Percentiles rank a stretch among this genome's conserved stretches.
These are phyloP conservation scores for Penicillium coprophilum DNA, from an alignment of 495 filamentous ascomycete species.

Conservation along the genomic window DNA sequence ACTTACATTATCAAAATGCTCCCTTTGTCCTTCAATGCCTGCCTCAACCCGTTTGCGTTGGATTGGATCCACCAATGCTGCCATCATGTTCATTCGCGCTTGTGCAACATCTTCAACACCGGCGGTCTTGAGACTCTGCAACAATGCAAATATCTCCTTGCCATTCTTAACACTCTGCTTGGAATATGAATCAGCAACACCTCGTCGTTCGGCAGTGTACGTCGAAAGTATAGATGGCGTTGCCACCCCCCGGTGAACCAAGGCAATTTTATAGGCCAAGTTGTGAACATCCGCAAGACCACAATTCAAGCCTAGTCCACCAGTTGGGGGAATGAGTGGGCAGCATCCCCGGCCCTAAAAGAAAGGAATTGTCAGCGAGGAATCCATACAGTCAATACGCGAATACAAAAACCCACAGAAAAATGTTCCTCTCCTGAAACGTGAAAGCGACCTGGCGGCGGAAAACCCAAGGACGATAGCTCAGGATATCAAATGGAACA, in stretches of 20 bases:
- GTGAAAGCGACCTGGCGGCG: conserved; percentile 38
- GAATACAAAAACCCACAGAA: conserved; percentile 32
- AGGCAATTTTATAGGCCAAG: conserved; percentile 36
- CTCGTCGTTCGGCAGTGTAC: conserved; percentile 25
- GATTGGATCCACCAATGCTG: conserved; percentile 1
- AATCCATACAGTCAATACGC: neutral
- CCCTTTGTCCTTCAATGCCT: conserved; percentile 28
- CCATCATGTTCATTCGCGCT: conserved; percentile 11
- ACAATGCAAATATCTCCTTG: conserved; percentile 25
- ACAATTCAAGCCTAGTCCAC: conserved; percentile 37
- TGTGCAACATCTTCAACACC: conserved; percentile 14
- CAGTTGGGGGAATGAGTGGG: conserved; percentile 37
- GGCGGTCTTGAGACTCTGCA: conserved; percentile 25
- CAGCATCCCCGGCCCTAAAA: conserved; percentile 53
- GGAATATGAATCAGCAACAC: conserved; percentile 30
- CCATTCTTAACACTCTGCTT: conserved; percentile 35
- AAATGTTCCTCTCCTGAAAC: conserved; percentile 32
- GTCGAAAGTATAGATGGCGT: conserved; percentile 11
- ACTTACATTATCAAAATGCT: conserved; percentile 33
- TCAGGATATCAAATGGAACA: conserved; percentile 38
- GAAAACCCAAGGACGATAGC: conserved; percentile 42
- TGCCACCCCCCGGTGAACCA: conserved; percentile 23
- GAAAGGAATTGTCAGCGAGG: conserved; percentile 1
- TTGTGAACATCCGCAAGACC: conserved; percentile 38
- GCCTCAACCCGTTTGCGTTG: conserved; percentile 10